phyloP scores from a whole-genome alignment of 1,139 yeast species.

The Kurtzmaniella quercitrusa region DNA sequence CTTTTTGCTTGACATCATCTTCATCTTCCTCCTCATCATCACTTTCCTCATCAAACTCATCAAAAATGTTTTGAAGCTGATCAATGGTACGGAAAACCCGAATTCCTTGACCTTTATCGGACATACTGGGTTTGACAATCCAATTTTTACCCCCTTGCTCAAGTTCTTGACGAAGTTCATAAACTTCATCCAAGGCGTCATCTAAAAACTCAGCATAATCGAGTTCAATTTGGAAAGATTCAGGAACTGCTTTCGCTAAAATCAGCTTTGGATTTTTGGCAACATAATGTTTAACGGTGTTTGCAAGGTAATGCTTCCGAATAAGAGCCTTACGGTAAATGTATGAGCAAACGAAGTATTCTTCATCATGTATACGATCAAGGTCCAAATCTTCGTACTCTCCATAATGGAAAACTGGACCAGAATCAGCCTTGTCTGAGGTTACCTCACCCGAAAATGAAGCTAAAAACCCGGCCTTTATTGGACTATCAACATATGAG shows the following conservation, averaged over 20 bases:
- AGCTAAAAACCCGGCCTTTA: conserved; percentile 15
- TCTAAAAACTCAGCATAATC: conserved; percentile 96
- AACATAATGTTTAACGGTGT: conserved; percentile 67
- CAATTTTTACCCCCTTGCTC: conserved; percentile 63
- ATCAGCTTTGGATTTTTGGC: conserved; percentile 73
- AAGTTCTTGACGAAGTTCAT: conserved; percentile 78
- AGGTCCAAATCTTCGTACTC: conserved; percentile 88
- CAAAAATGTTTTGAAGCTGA: conserved; percentile 78
- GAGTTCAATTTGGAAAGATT: conserved; percentile 76
- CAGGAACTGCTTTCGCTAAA: conserved; percentile 62
- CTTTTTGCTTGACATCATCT: conserved; percentile 24
- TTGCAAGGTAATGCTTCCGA: conserved; percentile 81
- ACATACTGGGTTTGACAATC: conserved; percentile 95
- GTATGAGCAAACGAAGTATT: conserved; percentile 74
- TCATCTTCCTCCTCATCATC: conserved; percentile 54
- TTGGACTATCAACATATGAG: conserved; percentile 60
- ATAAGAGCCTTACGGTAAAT: conserved; percentile 84
- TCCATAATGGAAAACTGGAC: conserved; percentile 64
- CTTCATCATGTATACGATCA: conserved; percentile 46
- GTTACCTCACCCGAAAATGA: conserved; percentile 6
- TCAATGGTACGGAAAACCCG: conserved; percentile 72
- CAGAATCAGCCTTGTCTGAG: conserved; percentile 14
- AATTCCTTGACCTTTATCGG: conserved; percentile 96
- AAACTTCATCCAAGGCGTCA: conserved; percentile 87
- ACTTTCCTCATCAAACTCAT: conserved; percentile 73